These are phyloP conservation scores for Komagataella kurtzmanii DNA, from an alignment of 805 yeast genomes.

Conservation along the genomic window DNA sequence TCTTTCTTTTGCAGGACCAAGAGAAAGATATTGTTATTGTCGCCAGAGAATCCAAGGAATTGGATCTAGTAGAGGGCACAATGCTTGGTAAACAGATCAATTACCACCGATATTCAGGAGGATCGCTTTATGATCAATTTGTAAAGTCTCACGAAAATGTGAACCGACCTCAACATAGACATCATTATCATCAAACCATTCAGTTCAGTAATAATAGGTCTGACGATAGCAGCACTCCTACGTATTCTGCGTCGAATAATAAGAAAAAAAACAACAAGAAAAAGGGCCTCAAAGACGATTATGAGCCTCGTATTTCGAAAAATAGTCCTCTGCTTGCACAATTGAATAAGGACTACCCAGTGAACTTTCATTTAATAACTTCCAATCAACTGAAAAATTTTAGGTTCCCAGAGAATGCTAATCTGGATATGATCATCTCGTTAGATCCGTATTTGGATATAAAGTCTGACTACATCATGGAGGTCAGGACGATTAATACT, in stretches of 20 bases:
- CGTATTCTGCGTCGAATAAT: not conserved
- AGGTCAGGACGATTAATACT: constrained; percentile 7
- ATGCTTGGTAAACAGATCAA: constrained; percentile 57
- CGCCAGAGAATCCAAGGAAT: constrained; percentile 50
- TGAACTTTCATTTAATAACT: constrained; percentile 27
- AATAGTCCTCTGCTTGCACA: constrained; percentile 13
- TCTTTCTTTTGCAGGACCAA: constrained; percentile 12
- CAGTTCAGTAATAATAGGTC: not conserved
- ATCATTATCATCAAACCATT: not conserved
- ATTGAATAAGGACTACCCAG: constrained; percentile 8
- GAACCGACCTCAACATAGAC: not conserved
- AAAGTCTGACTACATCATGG: constrained; percentile 15
- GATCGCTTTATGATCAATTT: constrained; percentile 34
- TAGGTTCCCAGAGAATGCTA: constrained; percentile 17
- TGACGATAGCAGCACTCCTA: not conserved
- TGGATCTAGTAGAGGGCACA: constrained; percentile 69
- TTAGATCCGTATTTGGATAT: constrained; percentile 29
- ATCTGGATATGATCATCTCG: constrained; percentile 31
- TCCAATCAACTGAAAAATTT: constrained; percentile 27
- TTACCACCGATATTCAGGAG: constrained; percentile 57
- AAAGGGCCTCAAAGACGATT: constrained; percentile 10
- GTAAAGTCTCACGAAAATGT: not conserved
- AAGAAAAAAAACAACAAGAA: not conserved
- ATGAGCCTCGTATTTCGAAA: constrained; percentile 16
- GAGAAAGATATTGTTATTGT: constrained; percentile 27